phyloP scores from a whole-genome alignment of 1,139 yeast genomes.

The Diutina siamensis region DNA sequence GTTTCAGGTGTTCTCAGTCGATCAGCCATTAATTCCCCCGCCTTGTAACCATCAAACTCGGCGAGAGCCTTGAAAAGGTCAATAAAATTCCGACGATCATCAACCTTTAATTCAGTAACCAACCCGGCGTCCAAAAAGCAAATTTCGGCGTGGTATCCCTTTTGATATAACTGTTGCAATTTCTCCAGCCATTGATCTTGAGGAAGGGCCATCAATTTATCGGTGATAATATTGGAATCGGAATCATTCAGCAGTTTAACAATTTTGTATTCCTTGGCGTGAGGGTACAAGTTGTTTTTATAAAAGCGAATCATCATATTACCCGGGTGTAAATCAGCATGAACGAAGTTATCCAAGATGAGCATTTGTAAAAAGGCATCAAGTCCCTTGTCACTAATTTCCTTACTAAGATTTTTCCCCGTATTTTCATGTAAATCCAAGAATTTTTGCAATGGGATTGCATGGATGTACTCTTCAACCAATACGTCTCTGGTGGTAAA shows the following conservation, averaged over 20 bases:
- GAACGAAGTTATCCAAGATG: conserved; percentile 83
- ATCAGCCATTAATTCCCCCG: conserved; percentile 93
- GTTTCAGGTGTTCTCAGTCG: conserved; percentile 91
- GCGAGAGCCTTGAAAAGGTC: conserved; percentile 84
- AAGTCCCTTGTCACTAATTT: conserved; percentile 75
- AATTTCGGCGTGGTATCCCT: conserved; percentile 74
- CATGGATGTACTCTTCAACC: conserved; percentile 78
- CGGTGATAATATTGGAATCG: conserved; percentile 39
- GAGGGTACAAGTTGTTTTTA: conserved; percentile 35
- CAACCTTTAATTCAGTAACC: conserved; percentile 74
- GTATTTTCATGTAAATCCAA: conserved; percentile 32
- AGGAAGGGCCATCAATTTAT: conserved; percentile 28
- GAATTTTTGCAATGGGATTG: conserved; percentile 68
- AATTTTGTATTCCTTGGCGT: conserved; percentile 36
- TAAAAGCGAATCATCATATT: conserved; percentile 77
- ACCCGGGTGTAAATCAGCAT: conserved; percentile 95
- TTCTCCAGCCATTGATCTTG: conserved; percentile 39
- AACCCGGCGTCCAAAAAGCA: conserved; percentile 90
- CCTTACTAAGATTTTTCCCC: conserved; percentile 51
- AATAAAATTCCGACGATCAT: conserved; percentile 72
- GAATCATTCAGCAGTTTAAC: conserved; percentile 32
- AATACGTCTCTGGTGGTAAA: conserved; percentile 63
- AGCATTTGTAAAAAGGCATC: conserved; percentile 91
- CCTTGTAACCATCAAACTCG: conserved; percentile 85
- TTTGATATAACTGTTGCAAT: conserved; percentile 37